Conservation (phyloP, 305 asterid genomes). For the Ilex paraguariensis region DNA sequence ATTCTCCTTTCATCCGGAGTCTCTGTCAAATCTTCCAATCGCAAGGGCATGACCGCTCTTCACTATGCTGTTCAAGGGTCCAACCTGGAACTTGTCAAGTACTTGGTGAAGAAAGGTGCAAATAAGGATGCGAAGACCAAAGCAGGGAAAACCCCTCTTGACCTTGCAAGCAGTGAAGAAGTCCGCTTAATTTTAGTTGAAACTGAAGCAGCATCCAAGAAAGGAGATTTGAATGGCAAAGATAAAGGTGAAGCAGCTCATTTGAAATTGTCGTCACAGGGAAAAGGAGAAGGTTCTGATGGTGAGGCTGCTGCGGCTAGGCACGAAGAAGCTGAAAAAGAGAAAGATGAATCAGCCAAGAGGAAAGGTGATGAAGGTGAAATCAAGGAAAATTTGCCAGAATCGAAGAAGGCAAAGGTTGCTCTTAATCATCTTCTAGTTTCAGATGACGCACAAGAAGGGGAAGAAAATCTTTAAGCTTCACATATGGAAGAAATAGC, state of each 20-base stretch:
- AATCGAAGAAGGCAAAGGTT: conserved; percentile 57
- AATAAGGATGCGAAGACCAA: conserved; percentile 53
- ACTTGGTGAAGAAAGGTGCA: conserved; percentile 77
- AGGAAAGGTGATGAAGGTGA: conserved; percentile 38
- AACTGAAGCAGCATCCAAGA: conserved; percentile 27
- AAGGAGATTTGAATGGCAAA: conserved; percentile 14
- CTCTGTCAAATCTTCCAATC: conserved; percentile 61
- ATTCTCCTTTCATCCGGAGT: conserved; percentile 58
- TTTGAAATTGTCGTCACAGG: conserved; percentile 15
- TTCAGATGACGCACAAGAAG: conserved; percentile 61
- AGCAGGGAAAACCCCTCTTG: conserved; percentile 72
- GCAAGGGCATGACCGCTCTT: conserved; percentile 91
- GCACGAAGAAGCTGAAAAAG: conserved; percentile 25
- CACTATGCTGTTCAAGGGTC: conserved; percentile 96
- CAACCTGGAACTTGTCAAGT: conserved; percentile 60
- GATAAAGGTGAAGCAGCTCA: conserved; percentile 32
- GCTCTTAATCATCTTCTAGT: conserved; percentile 80
- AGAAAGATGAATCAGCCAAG: conserved; percentile 40
- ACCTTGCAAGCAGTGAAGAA: conserved; percentile 70
- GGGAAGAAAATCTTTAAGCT: conserved; percentile 39
- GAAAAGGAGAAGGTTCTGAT: conserved; percentile 26
- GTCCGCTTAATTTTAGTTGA: conserved; percentile 45
- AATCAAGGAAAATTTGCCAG: conserved; percentile 26
- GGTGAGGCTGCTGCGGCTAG: conserved; percentile 20
- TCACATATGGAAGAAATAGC: neutral